These are phyloP conservation scores for Coemansia sp. DNA, from an alignment of 192 early-diverging fungal genomes.

Conservation along the genomic window DNA sequence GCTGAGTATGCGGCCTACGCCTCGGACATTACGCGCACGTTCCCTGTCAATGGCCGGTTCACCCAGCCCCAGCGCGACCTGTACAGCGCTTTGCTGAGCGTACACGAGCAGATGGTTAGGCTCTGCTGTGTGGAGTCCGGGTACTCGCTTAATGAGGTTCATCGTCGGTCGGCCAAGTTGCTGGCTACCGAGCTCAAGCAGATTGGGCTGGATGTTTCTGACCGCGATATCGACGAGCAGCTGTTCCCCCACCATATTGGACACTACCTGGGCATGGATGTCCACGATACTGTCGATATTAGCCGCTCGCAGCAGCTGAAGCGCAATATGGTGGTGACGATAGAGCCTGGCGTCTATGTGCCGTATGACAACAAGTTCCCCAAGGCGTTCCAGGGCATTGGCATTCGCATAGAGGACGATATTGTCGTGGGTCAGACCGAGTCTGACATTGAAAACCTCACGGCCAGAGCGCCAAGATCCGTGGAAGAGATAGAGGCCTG, in stretches of 20 bases:
- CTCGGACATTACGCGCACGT: constrained; percentile 90
- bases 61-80: constrained; percentile 73
- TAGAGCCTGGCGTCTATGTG: constrained; percentile 94
- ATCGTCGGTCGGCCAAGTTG: constrained; percentile 66
- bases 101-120: constrained; percentile 82
- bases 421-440: constrained; percentile 73
- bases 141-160: constrained; percentile 78
- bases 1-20: constrained; percentile 87
- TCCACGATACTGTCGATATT: constrained; percentile 84
- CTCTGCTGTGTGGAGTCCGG: constrained; percentile 50
- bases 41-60: constrained; percentile 89
- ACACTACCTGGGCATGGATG: constrained; percentile 93
- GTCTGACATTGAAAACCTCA: constrained; percentile 64
- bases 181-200: constrained; percentile 69
- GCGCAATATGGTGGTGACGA: constrained; percentile 87
- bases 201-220: constrained; percentile 65
- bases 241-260: constrained; percentile 95
- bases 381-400: constrained; percentile 78
- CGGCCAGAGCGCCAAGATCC: constrained; percentile 76
- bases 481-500: constrained; percentile 72
- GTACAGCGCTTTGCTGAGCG: constrained; percentile 79
- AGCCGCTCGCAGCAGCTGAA: constrained; percentile 68
- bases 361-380: constrained; percentile 75
- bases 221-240: constrained; percentile 70
- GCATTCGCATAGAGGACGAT: constrained; percentile 96